Percentiles rank a stretch among this genome's conserved stretches.
These are phyloP conservation scores for Suillus subaureus DNA, from an alignment of 768 basidiomycete species.

Conservation along the genomic window DNA sequence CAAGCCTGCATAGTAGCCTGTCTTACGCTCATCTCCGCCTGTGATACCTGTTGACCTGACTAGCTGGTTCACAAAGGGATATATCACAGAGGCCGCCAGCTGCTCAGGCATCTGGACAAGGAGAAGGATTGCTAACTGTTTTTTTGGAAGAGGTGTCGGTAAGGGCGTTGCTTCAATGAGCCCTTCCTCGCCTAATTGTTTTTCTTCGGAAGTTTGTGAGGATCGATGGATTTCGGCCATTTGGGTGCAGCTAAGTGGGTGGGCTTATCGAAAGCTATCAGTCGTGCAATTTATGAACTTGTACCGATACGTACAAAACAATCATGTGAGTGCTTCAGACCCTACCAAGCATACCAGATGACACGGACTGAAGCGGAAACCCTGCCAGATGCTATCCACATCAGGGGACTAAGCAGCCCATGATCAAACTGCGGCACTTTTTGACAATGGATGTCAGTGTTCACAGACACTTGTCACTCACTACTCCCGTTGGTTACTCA, in stretches of 20 bases:
- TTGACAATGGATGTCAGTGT: background rate
- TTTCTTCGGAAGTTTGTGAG: background rate
- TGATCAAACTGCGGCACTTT: background rate
- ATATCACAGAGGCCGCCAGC: conserved; percentile 44
- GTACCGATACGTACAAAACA: background rate
- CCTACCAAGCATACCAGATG: background rate
- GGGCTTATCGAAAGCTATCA: background rate
- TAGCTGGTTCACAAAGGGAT: conserved; percentile 49
- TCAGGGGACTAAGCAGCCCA: background rate
- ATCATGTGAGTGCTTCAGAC: background rate
- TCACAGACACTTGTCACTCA: background rate
- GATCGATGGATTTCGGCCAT: background rate
- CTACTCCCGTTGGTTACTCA: background rate
- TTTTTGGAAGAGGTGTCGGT: conserved; percentile 41
- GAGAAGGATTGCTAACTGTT: conserved; percentile 41
- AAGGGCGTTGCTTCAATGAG: background rate
- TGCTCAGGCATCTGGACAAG: conserved; percentile 48
- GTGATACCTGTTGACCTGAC: conserved; percentile 48
- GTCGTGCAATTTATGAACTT: background rate
- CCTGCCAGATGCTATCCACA: background rate
- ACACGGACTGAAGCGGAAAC: background rate
- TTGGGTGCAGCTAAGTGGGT: background rate
- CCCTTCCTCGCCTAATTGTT: background rate
- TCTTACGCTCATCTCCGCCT: conserved; percentile 44
- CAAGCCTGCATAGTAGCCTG: conserved; percentile 51